Percentiles rank a stretch among this genome's conserved stretches.
Evolutionary conservation across 2,329 filamentous ascomycete species (phyloP).

Genomic region (Aspergillus vadensis): DNA sequence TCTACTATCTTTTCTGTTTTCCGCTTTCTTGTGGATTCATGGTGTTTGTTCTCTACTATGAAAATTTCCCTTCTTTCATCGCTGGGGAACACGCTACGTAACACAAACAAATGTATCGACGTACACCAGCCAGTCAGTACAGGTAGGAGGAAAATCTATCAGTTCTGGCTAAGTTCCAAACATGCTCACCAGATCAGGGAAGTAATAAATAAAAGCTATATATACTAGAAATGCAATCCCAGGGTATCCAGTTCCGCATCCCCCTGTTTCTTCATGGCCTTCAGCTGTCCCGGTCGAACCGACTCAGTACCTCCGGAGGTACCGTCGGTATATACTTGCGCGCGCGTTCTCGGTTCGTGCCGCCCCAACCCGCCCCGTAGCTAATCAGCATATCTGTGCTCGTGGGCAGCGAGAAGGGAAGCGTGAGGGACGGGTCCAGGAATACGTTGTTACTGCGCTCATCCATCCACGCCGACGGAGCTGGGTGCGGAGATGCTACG

Average conservation of each 20-base stretch:
- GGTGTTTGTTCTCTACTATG: neutral
- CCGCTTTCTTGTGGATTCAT: neutral
- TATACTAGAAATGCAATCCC: conserved; percentile 15
- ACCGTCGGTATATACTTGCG: conserved; percentile 95
- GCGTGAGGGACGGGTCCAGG: conserved; percentile 84
- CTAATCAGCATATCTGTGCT: conserved; percentile 96
- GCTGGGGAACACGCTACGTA: neutral
- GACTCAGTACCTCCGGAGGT: conserved; percentile 87
- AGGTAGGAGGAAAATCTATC: neutral
- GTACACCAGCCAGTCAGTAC: neutral
- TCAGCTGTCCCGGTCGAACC: conserved; percentile 64
- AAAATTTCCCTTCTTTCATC: no score
- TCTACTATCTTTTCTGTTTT: no score
- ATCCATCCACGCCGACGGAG: conserved; percentile 23
- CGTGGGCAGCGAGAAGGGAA: conserved; percentile 92
- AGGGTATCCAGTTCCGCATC: conserved; percentile 2
- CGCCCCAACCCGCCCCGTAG: conserved; percentile 92
- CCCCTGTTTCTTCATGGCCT: conserved; percentile 5
- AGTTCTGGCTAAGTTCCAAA: neutral
- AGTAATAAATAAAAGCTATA: neutral
- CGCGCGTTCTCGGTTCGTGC: conserved; percentile 85
- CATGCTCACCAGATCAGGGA: neutral
- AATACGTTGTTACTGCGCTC: conserved; percentile 55
- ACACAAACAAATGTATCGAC: neutral
- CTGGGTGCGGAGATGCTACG: conserved; percentile 28